phyloP scores from a whole-genome alignment of 176 grass and related monocot species.

The Avena insularis region DNA sequence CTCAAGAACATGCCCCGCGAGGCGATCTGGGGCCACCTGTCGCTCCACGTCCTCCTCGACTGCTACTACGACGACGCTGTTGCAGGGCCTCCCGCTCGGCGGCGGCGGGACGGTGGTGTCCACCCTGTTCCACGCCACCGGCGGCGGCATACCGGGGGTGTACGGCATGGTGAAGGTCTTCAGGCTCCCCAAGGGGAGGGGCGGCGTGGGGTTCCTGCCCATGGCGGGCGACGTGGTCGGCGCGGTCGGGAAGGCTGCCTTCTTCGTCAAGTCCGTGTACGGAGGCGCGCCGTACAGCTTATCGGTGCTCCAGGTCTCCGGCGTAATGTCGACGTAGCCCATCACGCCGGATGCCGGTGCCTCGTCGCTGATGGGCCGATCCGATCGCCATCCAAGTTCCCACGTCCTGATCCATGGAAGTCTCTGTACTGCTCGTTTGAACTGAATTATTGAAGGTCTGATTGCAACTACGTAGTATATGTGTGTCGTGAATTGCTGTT shows the following conservation, averaged over 20 bases:
- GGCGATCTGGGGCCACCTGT: conserved; percentile 52
- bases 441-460: not conserved
- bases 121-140: conserved; percentile 58
- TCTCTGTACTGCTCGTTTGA: not conserved
- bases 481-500: not conserved
- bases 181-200: conserved; percentile 37
- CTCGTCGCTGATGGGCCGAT: too few species aligned
- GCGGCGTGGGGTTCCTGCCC: conserved; percentile 48
- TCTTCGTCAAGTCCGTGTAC: conserved; percentile 55
- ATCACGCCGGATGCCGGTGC: not conserved
- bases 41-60: conserved; percentile 68
- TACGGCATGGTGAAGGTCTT: conserved; percentile 54
- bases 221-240: not conserved
- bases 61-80: conserved; percentile 57
- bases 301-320: conserved; percentile 53
- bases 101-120: conserved; percentile 32
- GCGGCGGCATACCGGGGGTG: conserved; percentile 37
- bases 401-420: too few species aligned
- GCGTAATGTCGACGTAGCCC: conserved; percentile 32
- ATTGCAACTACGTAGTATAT: not conserved
- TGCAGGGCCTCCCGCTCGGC: conserved; percentile 47
- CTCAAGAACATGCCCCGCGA: conserved; percentile 45
- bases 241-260: not conserved
- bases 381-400: too few species aligned
- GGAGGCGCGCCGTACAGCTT: conserved; percentile 47